Evolutionary conservation across 2,329 filamentous ascomycete genomes (phyloP).

Genomic region (Chaetomium sp.): DNA sequence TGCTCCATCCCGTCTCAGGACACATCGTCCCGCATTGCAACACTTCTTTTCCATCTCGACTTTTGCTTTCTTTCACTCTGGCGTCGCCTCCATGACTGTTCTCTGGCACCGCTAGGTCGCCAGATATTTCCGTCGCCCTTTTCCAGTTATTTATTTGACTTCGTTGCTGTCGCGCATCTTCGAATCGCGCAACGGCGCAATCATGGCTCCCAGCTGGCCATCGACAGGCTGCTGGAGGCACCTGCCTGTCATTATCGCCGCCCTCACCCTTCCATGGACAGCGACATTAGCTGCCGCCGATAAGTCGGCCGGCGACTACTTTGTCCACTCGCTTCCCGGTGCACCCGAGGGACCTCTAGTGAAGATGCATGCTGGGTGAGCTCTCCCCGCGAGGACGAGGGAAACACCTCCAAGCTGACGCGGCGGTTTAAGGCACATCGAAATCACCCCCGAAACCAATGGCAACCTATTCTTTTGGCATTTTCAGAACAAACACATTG

Average conservation of each 20-base stretch:
- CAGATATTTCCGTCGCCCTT: conserved; percentile 13
- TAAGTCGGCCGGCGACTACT: conserved; percentile 79
- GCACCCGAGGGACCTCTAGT: conserved; percentile 75
- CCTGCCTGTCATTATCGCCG: conserved; percentile 35
- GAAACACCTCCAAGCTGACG: conserved; percentile 26
- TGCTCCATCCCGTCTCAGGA: conserved; percentile 21
- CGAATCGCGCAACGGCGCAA: conserved; percentile 24
- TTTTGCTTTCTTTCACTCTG: conserved; percentile 12
- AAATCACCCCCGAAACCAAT: conserved; percentile 80
- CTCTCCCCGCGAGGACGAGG: conserved; percentile 7
- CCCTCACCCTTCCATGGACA: conserved; percentile 49
- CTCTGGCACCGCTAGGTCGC: conserved; percentile 28
- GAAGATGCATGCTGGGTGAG: conserved; percentile 98
- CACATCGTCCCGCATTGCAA: conserved; percentile 27
- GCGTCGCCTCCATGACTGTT: conserved; percentile 25
- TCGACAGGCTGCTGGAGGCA: conserved; percentile 34
- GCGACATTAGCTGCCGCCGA: conserved; percentile 43
- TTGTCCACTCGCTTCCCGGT: conserved; percentile 81
- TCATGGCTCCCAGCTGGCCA: conserved; percentile 31
- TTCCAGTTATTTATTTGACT: conserved; percentile 1
- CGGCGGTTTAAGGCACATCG: conserved; percentile 73
- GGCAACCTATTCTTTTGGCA: conserved; percentile 99
- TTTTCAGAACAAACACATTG: conserved; percentile 93
- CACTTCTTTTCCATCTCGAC: conserved; percentile 1
- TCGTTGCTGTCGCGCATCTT: conserved; percentile 13